These are phyloP conservation scores for Colletotrichum tabaci DNA, from an alignment of 2,329 filamentous ascomycete species.

Conservation along the genomic window DNA sequence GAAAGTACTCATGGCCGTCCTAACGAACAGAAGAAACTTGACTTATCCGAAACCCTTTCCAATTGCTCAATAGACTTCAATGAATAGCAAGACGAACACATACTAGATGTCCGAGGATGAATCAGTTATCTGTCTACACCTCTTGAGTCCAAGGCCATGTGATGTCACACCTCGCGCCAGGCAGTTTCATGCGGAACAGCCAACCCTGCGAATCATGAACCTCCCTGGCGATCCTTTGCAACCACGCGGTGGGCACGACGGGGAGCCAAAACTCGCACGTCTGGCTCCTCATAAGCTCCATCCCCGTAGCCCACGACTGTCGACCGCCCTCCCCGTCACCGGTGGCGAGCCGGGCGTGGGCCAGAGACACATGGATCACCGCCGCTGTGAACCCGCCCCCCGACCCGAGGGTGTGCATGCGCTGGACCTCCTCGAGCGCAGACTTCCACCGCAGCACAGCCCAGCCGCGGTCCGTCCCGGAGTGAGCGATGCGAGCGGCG, in stretches of 20 bases:
- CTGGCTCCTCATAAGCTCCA: slow-evolving; percentile 40
- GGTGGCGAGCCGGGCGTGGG: slow-evolving; percentile 47
- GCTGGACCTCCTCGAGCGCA: slow-evolving; percentile 43
- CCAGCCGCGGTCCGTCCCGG: background rate
- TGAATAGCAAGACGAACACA: too few relatives aligned
- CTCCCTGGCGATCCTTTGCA: slow-evolving; percentile 47
- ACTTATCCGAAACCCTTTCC: too few relatives aligned
- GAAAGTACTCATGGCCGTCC: too few relatives aligned
- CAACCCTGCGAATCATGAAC: slow-evolving; percentile 48
- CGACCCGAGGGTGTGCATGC: slow-evolving; percentile 44
- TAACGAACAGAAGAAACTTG: too few relatives aligned
- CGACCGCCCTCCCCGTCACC: slow-evolving; percentile 42
- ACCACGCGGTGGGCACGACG: slow-evolving; percentile 49
- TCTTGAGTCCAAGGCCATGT: background rate
- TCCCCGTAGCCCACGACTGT: slow-evolving; percentile 46
- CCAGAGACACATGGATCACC: slow-evolving; percentile 48
- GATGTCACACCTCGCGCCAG: slow-evolving; percentile 47
- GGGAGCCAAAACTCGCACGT: slow-evolving; percentile 52
- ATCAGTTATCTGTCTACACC: too few relatives aligned
- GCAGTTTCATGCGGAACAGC: slow-evolving; percentile 53
- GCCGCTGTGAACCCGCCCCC: slow-evolving; percentile 47
- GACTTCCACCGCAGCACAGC: slow-evolving; percentile 46
- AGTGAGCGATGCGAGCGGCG: slow-evolving; percentile 43
- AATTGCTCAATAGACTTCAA: too few relatives aligned
- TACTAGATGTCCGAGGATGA: fast-evolving